These are phyloP conservation scores for Gracilaria caudata DNA, from an alignment of 23 red algal genomes.

Conservation along the genomic window DNA sequence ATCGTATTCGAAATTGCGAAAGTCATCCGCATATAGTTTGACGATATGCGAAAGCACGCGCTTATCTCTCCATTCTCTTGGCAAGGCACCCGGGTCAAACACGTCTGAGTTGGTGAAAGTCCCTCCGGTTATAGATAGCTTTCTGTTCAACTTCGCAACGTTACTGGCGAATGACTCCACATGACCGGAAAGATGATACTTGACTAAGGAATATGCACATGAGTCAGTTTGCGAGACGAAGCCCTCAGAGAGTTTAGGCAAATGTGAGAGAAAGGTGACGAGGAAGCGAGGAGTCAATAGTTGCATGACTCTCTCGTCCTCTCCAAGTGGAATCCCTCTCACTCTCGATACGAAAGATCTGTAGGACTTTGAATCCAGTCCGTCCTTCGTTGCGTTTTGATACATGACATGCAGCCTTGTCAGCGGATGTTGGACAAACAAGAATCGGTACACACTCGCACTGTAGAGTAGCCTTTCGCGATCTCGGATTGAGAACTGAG, in stretches of 20 bases:
- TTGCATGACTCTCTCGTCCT: constrained; percentile 15
- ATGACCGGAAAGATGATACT: constrained; percentile 9
- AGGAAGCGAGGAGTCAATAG: constrained; percentile 15
- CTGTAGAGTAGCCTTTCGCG: constrained; percentile 22
- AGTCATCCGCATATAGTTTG: constrained; percentile 21
- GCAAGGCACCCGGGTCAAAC: not conserved
- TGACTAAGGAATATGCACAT: not conserved
- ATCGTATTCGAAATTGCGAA: constrained; percentile 7
- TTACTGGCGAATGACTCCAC: constrained; percentile 4
- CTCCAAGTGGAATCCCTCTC: constrained; percentile 6
- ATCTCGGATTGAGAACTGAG: constrained; percentile 35
- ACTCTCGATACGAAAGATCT: constrained; percentile 16
- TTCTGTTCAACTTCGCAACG: not conserved
- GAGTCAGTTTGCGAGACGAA: constrained; percentile 11
- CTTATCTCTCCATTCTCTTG: not conserved
- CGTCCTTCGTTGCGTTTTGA: constrained; percentile 11
- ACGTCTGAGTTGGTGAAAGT: not conserved
- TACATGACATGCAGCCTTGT: constrained; percentile 11
- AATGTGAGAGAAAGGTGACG: constrained; percentile 17
- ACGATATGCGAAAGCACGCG: not conserved
- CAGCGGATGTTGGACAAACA: constrained; percentile 30
- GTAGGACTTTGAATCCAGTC: not conserved
- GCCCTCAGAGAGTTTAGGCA: not conserved
- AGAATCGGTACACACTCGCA: constrained; percentile 1
- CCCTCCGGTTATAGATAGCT: not conserved